These are phyloP conservation scores for Gaeumannomyces sp. DNA, from an alignment of 2,329 filamentous ascomycete species.

Conservation along the genomic window DNA sequence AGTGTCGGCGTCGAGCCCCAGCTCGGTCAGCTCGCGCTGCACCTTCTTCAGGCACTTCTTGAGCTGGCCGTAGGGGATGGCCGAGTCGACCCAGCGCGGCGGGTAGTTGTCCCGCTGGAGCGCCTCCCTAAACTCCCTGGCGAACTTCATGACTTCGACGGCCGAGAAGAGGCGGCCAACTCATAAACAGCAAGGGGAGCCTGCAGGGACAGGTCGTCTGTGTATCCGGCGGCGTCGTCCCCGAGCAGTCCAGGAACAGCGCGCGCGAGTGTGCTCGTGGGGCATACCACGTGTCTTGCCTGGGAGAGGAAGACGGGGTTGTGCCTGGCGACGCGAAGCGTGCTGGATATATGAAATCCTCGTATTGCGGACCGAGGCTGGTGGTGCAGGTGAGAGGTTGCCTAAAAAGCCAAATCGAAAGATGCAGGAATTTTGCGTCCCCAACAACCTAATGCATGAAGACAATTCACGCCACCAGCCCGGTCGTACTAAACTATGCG, in stretches of 20 bases:
- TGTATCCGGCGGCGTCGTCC: neutral
- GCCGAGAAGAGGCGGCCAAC: too few relatives aligned
- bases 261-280: too few relatives aligned
- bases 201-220: constrained; percentile 11
- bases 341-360: too few relatives aligned
- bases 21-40: constrained; percentile 58
- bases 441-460: too few relatives aligned
- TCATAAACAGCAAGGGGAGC: constrained; percentile 4
- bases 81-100: constrained; percentile 62
- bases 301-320: neutral
- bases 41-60: constrained; percentile 88
- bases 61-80: constrained; percentile 76
- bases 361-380: too few relatives aligned
- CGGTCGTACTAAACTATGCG: too few relatives aligned
- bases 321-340: too few relatives aligned
- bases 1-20: constrained; percentile 68
- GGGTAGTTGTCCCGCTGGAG: constrained; percentile 68
- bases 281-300: neutral
- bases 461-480: too few relatives aligned
- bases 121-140: constrained; percentile 65
- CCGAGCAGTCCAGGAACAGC: too few relatives aligned
- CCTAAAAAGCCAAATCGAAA: too few relatives aligned
- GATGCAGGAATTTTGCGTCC: too few relatives aligned
- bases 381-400: too few relatives aligned
- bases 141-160: constrained; percentile 69